Conservation (phyloP, 2,329 filamentous ascomycete genomes). For the Rhinocladiella mackenziei region DNA sequence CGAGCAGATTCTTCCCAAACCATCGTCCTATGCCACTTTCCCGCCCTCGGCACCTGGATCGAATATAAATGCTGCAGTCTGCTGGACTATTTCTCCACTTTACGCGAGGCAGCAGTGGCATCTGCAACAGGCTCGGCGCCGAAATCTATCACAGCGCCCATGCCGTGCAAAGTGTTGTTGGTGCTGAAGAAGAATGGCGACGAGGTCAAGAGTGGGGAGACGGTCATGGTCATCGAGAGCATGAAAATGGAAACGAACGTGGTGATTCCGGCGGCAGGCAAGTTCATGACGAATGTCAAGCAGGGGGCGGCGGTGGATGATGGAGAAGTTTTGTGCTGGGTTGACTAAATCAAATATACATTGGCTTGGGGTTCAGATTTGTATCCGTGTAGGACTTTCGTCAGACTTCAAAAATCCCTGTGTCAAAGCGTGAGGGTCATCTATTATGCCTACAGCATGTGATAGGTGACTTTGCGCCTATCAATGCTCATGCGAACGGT, state of each 20-base stretch:
- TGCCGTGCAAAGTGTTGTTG: slow-evolving; percentile 38
- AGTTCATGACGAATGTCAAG: slow-evolving; percentile 32
- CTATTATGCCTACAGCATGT: too few species aligned
- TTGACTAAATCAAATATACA: slow-evolving; percentile 20
- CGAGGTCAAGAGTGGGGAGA: slow-evolving; percentile 33
- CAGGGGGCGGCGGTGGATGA: slow-evolving; percentile 36
- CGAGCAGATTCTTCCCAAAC: too few species aligned
- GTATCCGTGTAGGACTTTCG: too few species aligned
- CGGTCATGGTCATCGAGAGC: slow-evolving; percentile 39
- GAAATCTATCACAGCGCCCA: slow-evolving; percentile 31
- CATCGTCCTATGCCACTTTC: slow-evolving; percentile 34
- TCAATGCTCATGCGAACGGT: too few species aligned
- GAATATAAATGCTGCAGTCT: slow-evolving; percentile 31
- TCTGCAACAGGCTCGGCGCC: slow-evolving; percentile 18
- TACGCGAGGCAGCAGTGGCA: slow-evolving; percentile 21
- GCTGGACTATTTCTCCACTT: slow-evolving; percentile 32
- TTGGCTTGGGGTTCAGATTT: too few species aligned
- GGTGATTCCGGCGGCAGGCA: slow-evolving; percentile 29
- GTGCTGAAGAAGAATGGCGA: slow-evolving; percentile 35
- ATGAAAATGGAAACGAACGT: slow-evolving; percentile 45
- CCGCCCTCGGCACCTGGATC: slow-evolving; percentile 32
- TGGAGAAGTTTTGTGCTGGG: slow-evolving; percentile 32
- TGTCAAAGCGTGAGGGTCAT: too few species aligned
- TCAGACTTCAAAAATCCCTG: too few species aligned
- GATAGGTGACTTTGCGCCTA: too few species aligned